phyloP scores from a whole-genome alignment of 352 stramenopile genomes.

The Plasmopara muralis region DNA sequence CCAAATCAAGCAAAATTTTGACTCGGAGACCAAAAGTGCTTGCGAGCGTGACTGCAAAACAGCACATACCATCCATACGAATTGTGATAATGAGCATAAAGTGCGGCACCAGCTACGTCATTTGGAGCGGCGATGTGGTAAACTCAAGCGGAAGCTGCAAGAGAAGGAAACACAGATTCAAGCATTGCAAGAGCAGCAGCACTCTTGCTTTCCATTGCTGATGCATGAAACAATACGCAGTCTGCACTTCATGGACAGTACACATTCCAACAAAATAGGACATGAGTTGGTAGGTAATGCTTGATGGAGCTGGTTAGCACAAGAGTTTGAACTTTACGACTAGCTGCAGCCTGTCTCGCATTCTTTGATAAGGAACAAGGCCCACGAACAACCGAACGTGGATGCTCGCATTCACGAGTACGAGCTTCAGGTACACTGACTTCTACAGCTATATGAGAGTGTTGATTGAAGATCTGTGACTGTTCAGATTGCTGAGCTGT shows the following conservation, averaged over 20 bases:
- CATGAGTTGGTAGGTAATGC: slow-evolving; percentile 12
- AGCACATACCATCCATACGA: slow-evolving; percentile 19
- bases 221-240: slow-evolving; percentile 61
- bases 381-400: slow-evolving; percentile 13
- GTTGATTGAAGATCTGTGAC: not conserved
- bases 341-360: slow-evolving; percentile 30
- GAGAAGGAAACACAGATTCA: slow-evolving; percentile 51
- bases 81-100: slow-evolving; percentile 22
- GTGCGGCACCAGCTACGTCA: slow-evolving; percentile 40
- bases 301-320: not conserved
- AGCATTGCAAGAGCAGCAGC: slow-evolving; percentile 43
- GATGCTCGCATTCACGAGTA: slow-evolving; percentile 67
- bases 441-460: not conserved
- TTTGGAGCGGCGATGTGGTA: slow-evolving; percentile 47
- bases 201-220: slow-evolving; percentile 42
- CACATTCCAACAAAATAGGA: slow-evolving; percentile 17
- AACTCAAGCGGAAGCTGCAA: slow-evolving; percentile 49
- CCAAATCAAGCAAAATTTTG: slow-evolving; percentile 56
- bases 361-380: slow-evolving; percentile 31
- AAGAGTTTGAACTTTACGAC: not conserved
- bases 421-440: slow-evolving; percentile 41
- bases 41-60: slow-evolving; percentile 30
- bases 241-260: slow-evolving; percentile 37
- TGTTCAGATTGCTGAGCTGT: slow-evolving; percentile 49
- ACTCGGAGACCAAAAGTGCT: slow-evolving; percentile 47